A percentile compares a stretch with the other conserved stretches of the same genome.
These are phyloP conservation scores for Epichloe uncinata DNA, from an alignment of 2,329 filamentous ascomycete species.

Conservation along the genomic window DNA sequence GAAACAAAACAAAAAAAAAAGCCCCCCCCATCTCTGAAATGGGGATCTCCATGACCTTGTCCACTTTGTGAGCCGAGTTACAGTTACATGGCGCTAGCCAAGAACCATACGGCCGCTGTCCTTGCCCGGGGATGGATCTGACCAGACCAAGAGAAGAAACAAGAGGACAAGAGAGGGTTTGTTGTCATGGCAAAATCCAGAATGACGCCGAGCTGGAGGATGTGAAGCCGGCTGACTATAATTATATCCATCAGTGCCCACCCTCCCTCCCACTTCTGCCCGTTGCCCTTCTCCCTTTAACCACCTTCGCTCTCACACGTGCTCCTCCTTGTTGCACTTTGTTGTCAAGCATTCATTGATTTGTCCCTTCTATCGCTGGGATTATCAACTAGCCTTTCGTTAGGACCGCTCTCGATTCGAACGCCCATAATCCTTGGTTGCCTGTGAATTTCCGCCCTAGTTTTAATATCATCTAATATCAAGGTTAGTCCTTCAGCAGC, in stretches of 20 bases:
- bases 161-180: too few relatives aligned
- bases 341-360: conserved; percentile 11
- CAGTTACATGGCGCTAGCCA: conserved; percentile 1
- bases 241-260: background rate
- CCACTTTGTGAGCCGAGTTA: background rate
- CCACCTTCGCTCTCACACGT: conserved; percentile 6
- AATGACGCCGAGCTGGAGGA: background rate
- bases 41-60: conserved; percentile 3
- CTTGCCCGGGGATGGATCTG: background rate
- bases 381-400: conserved; percentile 6
- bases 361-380: conserved; percentile 21
- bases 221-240: conserved; percentile 5
- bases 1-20: too few relatives aligned
- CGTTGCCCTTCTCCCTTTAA: background rate
- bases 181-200: background rate
- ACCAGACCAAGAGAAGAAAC: too few relatives aligned
- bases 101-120: background rate
- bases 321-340: conserved; percentile 4
- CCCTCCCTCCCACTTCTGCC: background rate
- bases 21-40: conserved; percentile 1
- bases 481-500: conserved; percentile 1
- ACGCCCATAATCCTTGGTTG: background rate
- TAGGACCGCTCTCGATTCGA: background rate
- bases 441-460: background rate
- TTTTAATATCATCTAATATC: background rate